phyloP scores from a whole-genome alignment of 164 flowering plant species.

The Vitis cinerea region DNA sequence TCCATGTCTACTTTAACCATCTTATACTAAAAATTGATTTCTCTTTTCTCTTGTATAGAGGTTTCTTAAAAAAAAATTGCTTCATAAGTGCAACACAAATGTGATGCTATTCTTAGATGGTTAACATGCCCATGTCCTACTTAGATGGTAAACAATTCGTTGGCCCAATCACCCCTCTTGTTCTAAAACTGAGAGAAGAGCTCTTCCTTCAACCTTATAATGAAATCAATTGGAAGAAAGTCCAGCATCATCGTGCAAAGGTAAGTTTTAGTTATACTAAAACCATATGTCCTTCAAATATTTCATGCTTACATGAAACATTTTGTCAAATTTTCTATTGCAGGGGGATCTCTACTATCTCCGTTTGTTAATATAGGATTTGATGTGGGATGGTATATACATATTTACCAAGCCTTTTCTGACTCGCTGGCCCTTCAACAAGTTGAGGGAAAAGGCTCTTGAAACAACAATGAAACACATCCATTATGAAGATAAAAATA shows the following conservation, averaged over 20 bases:
- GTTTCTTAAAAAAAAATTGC: too few relatives aligned
- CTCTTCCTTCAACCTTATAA: constrained; percentile 38
- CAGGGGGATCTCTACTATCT: constrained; percentile 45
- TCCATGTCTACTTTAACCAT: too few relatives aligned
- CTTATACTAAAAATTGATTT: too few relatives aligned
- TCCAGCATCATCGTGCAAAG: constrained; percentile 37
- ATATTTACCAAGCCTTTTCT: constrained; percentile 33
- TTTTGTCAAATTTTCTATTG: neutral
- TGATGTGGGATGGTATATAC: constrained; percentile 49
- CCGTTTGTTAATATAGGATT: constrained; percentile 32
- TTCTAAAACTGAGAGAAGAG: constrained; percentile 42
- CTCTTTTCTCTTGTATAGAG: too few relatives aligned
- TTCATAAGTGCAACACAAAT: too few relatives aligned
- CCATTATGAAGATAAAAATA: constrained; percentile 48
- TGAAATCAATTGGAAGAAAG: constrained; percentile 36
- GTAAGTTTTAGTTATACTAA: constrained; percentile 4
- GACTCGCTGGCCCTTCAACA: constrained; percentile 42
- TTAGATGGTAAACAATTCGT: too few relatives aligned
- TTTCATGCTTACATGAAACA: neutral
- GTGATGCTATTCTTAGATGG: too few relatives aligned
- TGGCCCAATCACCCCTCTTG: constrained; percentile 22
- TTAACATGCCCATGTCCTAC: too few relatives aligned
- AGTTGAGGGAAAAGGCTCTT: constrained; percentile 38
- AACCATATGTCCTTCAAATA: neutral
- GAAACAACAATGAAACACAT: constrained; percentile 36